phyloP scores from a whole-genome alignment of 2,329 filamentous ascomycete genomes.

The Arachnomyces sp. region DNA sequence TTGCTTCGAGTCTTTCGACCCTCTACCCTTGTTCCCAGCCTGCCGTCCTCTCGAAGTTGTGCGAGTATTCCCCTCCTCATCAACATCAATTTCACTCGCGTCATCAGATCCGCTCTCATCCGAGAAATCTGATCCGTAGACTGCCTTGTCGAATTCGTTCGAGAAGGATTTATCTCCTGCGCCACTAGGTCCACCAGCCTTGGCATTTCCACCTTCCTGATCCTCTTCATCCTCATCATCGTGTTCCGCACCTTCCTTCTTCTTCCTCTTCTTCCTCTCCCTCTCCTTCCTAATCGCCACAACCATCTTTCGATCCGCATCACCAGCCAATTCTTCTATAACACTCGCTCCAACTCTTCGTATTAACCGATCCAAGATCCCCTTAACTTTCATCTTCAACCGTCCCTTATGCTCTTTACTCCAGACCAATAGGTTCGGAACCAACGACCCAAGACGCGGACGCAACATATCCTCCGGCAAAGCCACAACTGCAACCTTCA shows the following conservation, averaged over 20 bases:
- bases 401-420: slow-evolving; percentile 97
- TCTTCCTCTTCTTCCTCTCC: slow-evolving; percentile 84
- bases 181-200: slow-evolving; percentile 41
- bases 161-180: slow-evolving; percentile 52
- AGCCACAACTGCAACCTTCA: slow-evolving; percentile 89
- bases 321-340: slow-evolving; percentile 72
- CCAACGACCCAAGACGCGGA: slow-evolving; percentile 64
- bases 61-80: slow-evolving; percentile 26
- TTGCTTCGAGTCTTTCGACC: slow-evolving; percentile 46
- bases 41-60: slow-evolving; percentile 5
- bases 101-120: slow-evolving; percentile 57
- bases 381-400: slow-evolving; percentile 95
- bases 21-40: slow-evolving; percentile 4
- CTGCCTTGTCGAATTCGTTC: slow-evolving; percentile 91
- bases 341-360: slow-evolving; percentile 77
- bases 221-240: slow-evolving; percentile 47
- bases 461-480: slow-evolving; percentile 71
- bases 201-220: slow-evolving; percentile 18
- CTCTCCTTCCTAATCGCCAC: slow-evolving; percentile 92
- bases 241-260: slow-evolving; percentile 56
- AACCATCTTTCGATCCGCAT: slow-evolving; percentile 80
- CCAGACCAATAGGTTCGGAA: slow-evolving; percentile 91
- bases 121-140: slow-evolving; percentile 67
- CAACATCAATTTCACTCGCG: slow-evolving; percentile 36
- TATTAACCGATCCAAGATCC: slow-evolving; percentile 91